These are phyloP conservation scores for Didymella segeticola DNA, from an alignment of 2,329 filamentous ascomycete species.

Conservation along the genomic window DNA sequence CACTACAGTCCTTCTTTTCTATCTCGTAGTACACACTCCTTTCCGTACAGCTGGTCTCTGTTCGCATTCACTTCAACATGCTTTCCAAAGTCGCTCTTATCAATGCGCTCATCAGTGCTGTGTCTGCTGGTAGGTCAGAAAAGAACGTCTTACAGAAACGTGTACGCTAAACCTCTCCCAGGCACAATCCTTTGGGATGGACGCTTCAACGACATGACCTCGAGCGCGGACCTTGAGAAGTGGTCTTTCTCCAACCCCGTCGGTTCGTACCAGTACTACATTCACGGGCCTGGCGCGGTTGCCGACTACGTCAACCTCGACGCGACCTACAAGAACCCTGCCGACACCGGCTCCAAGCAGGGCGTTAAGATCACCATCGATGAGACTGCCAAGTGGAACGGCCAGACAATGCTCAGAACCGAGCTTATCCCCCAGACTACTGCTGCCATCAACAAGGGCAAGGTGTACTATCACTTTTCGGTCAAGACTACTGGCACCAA, in stretches of 20 bases:
- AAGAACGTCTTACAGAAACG: fast-evolving
- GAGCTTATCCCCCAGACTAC: slow-evolving; percentile 76
- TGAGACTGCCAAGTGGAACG: slow-evolving; percentile 72
- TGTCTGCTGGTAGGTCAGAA: slow-evolving; percentile 36
- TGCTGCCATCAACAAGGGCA: slow-evolving; percentile 68
- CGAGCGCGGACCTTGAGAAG: slow-evolving; percentile 62
- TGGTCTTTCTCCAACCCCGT: slow-evolving; percentile 73
- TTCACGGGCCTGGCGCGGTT: slow-evolving; percentile 67
- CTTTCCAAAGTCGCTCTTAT: slow-evolving; percentile 41
- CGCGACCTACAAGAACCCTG: slow-evolving; percentile 70
- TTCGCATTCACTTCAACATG: slow-evolving; percentile 34
- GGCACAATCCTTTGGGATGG: slow-evolving; percentile 68
- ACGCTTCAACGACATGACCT: slow-evolving; percentile 66
- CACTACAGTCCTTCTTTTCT: slow-evolving; percentile 34
- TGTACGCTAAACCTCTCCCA: slow-evolving; percentile 15
- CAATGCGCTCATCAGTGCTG: slow-evolving; percentile 42
- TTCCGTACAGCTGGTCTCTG: slow-evolving; percentile 33
- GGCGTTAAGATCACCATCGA: slow-evolving; percentile 75
- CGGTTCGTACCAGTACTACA: slow-evolving; percentile 78
- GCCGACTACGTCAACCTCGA: slow-evolving; percentile 70
- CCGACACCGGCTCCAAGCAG: slow-evolving; percentile 66
- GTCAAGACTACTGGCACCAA: slow-evolving; percentile 66
- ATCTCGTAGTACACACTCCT: slow-evolving; percentile 21
- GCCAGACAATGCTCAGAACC: slow-evolving; percentile 72
- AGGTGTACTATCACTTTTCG: slow-evolving; percentile 75